Percentiles rank a stretch among this genome's conserved stretches.
Conservation (phyloP, 1,139 yeast species). For the Pichia norvegensis region DNA sequence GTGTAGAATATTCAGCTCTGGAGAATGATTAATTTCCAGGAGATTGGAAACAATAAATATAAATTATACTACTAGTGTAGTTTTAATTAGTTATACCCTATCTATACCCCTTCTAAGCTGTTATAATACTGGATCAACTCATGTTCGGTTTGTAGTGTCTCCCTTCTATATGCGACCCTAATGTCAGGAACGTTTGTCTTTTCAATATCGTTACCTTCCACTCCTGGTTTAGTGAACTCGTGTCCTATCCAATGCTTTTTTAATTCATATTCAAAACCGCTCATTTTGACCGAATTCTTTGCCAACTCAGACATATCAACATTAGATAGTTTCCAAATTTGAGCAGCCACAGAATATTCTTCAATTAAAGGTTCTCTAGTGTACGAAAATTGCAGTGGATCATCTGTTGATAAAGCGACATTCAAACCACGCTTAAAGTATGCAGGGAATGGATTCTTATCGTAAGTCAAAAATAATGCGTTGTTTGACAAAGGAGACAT, state of each 20-base stretch:
- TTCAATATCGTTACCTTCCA: conserved; percentile 75
- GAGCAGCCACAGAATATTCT: conserved; percentile 96
- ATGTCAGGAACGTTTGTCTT: conserved; percentile 93
- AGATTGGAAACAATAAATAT: not conserved
- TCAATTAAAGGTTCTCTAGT: conserved; percentile 97
- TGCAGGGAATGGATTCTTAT: conserved; percentile 83
- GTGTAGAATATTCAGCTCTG: conserved; percentile 19
- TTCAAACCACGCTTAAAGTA: conserved; percentile 90
- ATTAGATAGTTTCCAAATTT: conserved; percentile 83
- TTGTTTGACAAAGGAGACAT: conserved; percentile 97
- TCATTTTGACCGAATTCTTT: conserved; percentile 74
- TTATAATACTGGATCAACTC: conserved; percentile 61
- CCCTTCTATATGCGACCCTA: conserved; percentile 72
- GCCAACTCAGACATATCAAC: conserved; percentile 96
- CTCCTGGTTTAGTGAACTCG: conserved; percentile 52
- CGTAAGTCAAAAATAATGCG: conserved; percentile 90
- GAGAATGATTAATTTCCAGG: not conserved
- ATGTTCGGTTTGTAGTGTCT: conserved; percentile 70
- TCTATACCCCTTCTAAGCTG: conserved; percentile 4
- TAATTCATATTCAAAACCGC: conserved; percentile 82
- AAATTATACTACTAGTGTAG: no score
- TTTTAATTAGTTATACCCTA: not conserved
- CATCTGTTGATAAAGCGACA: conserved; percentile 88
- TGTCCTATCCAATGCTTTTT: conserved; percentile 92
- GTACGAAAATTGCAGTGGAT: conserved; percentile 90